Base-by-base conservation (phyloP, 768 basidiomycete species). In the Naganishia randhawae region DNA sequence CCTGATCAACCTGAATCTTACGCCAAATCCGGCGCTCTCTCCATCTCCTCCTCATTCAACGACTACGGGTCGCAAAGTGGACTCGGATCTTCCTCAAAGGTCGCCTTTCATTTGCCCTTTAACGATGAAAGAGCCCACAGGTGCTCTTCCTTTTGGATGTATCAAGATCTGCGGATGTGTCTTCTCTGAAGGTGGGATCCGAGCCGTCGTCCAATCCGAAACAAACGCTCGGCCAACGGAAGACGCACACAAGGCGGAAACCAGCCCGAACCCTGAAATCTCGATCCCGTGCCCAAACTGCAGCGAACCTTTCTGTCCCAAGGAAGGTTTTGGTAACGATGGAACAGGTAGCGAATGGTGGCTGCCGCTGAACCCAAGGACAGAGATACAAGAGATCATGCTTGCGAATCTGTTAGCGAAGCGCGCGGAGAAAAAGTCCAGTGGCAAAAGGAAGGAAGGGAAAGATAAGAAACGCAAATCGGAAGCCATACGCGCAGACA, bases 51-150 rank as follows among this genome's bases (percentile, higher is more conserved):
- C 2, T 75, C 84, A 5, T 75, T 82, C 8, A 50, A 69, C 29
- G 77, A 84, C 39, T 73, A 37, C 42, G 55, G 73, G 5, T 67
- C 71, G 27, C 39, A 54, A 27, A 16, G 39, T 17, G 19, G 83
- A 83, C 14, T 64, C 79, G n/a, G 71, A 73, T 32, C 66, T 68
- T 27, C 31, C 77, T 76, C n/a, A 86, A 84, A 63, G 83, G 77
- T 83, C 89, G 1, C 85, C 84, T 63, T 98, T 93, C 74, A 86
- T 93, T 66, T 99, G 96, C 81, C 91, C 96, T 0, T 84, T 98
- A 62, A 91, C 89, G 1, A 82, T 91, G 71, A 91, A 92, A 78
- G 95, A 96, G 81, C 97, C 97, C 92, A 92, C 91, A 73, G 96
- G 96, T 16, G 77, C 80, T 3, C 85, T 89, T 63, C 91, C 92